Percentiles rank a stretch among this genome's conserved stretches.
phyloP scores from a whole-genome alignment of 352 stramenopile species.

The Phytophthora aleatoria region DNA sequence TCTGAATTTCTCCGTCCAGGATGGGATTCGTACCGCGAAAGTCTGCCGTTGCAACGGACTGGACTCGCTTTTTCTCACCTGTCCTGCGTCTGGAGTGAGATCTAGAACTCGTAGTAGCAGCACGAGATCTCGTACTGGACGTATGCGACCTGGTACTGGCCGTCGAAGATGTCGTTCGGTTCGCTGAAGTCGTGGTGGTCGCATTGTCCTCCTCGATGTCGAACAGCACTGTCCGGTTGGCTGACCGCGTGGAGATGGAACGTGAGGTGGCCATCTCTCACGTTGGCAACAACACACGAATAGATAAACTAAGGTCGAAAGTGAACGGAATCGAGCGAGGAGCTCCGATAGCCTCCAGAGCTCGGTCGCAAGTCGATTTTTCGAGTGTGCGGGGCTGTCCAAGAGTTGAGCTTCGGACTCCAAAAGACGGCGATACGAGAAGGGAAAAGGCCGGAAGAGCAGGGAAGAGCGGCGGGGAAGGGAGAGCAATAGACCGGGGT shows the following conservation, averaged over 20 bases:
- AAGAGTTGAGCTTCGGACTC: conserved; percentile 5
- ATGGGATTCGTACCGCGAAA: conserved; percentile 24
- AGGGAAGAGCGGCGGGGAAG: conserved; percentile 29
- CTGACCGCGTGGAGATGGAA: conserved; percentile 24
- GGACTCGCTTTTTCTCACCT: conserved; percentile 7
- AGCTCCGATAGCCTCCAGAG: conserved; percentile 2
- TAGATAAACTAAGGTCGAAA: conserved; percentile 1
- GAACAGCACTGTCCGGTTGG: conserved; percentile 43
- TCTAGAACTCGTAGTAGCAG: conserved; percentile 12
- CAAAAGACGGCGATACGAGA: conserved; percentile 27
- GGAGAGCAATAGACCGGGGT: conserved; percentile 11
- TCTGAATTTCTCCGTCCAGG: conserved; percentile 17
- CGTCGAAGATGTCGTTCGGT: conserved; percentile 7
- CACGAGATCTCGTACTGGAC: conserved; percentile 24
- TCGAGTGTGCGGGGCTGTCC: conserved; percentile 11
- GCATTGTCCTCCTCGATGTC: conserved; percentile 51
- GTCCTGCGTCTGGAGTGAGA: conserved; percentile 11
- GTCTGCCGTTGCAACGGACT: conserved; percentile 17
- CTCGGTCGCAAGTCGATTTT: conserved; percentile 22
- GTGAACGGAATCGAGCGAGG: conserved; percentile 9
- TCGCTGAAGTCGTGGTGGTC: conserved; percentile 16
- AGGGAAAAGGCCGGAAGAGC: conserved; percentile 25
- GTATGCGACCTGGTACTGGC: conserved; percentile 20
- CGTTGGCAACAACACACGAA: background rate
- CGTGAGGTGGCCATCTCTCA: conserved; percentile 31